Conservation (phyloP, 192 early-diverging fungal genomes). For the Umbelopsis vinacea region DNA sequence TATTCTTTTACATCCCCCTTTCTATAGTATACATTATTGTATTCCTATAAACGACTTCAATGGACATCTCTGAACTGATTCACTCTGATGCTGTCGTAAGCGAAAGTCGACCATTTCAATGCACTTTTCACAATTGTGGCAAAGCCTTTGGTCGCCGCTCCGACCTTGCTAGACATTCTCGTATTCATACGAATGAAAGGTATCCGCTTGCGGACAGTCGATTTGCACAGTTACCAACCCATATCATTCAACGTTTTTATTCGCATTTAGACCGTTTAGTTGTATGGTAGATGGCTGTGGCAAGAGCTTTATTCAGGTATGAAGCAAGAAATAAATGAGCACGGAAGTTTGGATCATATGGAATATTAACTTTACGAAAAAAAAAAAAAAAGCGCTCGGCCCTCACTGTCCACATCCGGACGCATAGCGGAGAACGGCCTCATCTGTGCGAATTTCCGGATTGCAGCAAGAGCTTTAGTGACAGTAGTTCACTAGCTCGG, state of each 20-base stretch:
- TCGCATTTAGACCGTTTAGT: conserved; percentile 59
- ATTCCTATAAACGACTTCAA: conserved; percentile 20
- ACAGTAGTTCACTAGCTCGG: conserved; percentile 73
- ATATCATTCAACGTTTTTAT: not conserved
- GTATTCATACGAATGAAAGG: conserved; percentile 84
- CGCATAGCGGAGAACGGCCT: conserved; percentile 73
- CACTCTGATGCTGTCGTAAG: conserved; percentile 52
- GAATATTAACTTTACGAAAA: not conserved
- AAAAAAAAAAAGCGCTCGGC: conserved; percentile 61
- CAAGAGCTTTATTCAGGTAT: conserved; percentile 79
- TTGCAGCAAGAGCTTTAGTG: conserved; percentile 80
- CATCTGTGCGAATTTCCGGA: conserved; percentile 67
- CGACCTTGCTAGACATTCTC: conserved; percentile 76
- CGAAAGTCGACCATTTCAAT: conserved; percentile 58
- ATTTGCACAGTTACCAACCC: not conserved
- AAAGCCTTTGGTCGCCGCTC: conserved; percentile 73
- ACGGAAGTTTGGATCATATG: not conserved
- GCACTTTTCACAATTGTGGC: conserved; percentile 63
- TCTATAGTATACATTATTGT: too few relatives aligned
- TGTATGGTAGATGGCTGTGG: conserved; percentile 68
- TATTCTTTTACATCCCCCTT: too few relatives aligned
- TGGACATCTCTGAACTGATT: conserved; percentile 68
- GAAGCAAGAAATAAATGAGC: not conserved
- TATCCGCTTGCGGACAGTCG: conserved; percentile 23
- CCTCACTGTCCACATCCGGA: conserved; percentile 75